These are phyloP conservation scores for Entomortierella lignicola DNA, from an alignment of 192 early-diverging fungal genomes.

Conservation along the genomic window DNA sequence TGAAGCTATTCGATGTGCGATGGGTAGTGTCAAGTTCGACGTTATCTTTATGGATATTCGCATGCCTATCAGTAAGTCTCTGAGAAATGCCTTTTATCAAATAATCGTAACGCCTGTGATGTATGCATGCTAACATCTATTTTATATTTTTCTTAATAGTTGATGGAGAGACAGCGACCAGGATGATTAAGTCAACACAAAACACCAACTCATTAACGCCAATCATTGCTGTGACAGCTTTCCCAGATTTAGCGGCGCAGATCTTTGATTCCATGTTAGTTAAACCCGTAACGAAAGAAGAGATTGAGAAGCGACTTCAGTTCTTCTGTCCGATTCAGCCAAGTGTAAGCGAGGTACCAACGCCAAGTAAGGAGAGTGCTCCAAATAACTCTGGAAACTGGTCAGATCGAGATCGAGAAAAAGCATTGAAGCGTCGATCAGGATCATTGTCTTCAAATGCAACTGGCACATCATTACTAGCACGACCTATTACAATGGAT, in stretches of 20 bases:
- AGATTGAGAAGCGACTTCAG: constrained; percentile 61
- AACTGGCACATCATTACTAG: constrained; percentile 11
- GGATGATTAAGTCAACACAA: constrained; percentile 95
- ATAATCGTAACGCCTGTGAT: no score
- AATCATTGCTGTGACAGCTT: constrained; percentile 85
- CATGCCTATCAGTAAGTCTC: constrained; percentile 90
- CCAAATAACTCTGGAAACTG: not conserved
- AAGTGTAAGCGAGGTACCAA: constrained; percentile 27
- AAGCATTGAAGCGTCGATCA: constrained; percentile 5
- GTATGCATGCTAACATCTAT: not conserved
- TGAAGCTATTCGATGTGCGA: constrained; percentile 88
- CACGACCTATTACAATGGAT: constrained; percentile 4
- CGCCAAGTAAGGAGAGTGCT: constrained; percentile 24
- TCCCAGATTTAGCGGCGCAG: constrained; percentile 52
- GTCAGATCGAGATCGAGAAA: not conserved
- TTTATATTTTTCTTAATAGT: constrained; percentile 63
- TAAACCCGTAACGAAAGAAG: constrained; percentile 80
- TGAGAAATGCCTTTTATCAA: not conserved
- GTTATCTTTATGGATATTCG: constrained; percentile 94
- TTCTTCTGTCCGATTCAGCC: constrained; percentile 57
- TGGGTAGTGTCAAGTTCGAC: constrained; percentile 91
- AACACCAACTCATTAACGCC: constrained; percentile 89
- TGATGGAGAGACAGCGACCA: constrained; percentile 89
- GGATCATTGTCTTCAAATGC: constrained; percentile 20
- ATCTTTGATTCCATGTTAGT: constrained; percentile 78